Percentiles rank a stretch among this genome's conserved stretches.
Evolutionary conservation across 1,284 basidiomycete species (phyloP).

Genomic region (Ceratobasidium sp.): DNA sequence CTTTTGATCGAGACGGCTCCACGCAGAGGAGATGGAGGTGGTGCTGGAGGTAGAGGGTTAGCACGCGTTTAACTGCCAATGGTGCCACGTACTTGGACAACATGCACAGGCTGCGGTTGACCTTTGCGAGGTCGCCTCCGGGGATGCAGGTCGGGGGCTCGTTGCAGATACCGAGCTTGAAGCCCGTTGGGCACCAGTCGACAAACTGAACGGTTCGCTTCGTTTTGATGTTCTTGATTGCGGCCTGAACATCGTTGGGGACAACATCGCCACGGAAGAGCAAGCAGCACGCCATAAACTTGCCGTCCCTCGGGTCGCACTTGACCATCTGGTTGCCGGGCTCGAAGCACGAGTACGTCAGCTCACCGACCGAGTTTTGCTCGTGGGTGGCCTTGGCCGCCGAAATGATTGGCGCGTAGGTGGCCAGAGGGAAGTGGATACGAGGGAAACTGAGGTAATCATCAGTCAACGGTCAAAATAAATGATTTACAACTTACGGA

Average conservation of each 20-base stretch:
- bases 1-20: constrained; percentile 87
- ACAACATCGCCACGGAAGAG: constrained; percentile 95
- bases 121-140: constrained; percentile 95
- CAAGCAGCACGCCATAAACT: constrained; percentile 87
- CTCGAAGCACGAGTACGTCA: constrained; percentile 99
- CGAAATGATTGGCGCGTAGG: constrained; percentile 94
- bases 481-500: constrained; percentile 68
- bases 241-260: constrained; percentile 95
- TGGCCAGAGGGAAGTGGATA: constrained; percentile 98
- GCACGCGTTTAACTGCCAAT: not conserved
- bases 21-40: constrained; percentile 85
- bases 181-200: constrained; percentile 83
- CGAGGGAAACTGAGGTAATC: constrained; percentile 80
- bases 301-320: constrained; percentile 94
- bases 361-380: constrained; percentile 97
- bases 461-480: not conserved
- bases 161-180: constrained; percentile 93
- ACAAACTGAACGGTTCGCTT: constrained; percentile 97
- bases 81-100: constrained; percentile 73
- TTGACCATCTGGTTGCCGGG: constrained; percentile 98
- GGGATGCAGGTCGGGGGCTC: constrained; percentile 92
- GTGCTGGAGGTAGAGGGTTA: constrained; percentile 64
- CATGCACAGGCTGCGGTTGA: constrained; percentile 96
- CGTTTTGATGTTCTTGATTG: constrained; percentile 95
- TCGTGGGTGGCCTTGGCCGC: constrained; percentile 88